Evolutionary conservation across 2,329 filamentous ascomycete species (phyloP).

Genomic region (Pseudogymnoascus sp.): DNA sequence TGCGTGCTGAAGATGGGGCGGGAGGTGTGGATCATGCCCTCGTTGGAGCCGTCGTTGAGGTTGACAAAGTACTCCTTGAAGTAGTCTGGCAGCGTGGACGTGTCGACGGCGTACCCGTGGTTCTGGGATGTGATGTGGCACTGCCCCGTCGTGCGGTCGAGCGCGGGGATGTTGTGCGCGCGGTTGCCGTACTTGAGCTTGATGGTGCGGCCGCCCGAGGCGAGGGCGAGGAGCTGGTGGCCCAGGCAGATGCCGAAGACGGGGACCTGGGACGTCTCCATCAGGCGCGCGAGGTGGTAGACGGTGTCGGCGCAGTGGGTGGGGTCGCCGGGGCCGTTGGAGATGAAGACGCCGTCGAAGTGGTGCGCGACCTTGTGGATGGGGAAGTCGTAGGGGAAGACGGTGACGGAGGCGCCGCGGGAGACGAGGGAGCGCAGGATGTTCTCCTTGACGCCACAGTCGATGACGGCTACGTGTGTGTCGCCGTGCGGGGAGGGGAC

Average conservation of each 20-base stretch:
- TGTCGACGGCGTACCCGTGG: slow-evolving; percentile 93
- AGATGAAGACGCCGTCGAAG: slow-evolving; percentile 98
- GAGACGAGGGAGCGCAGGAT: slow-evolving; percentile 90
- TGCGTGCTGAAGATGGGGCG: slow-evolving; percentile 97
- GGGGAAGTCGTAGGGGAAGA: slow-evolving; percentile 93
- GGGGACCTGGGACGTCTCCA: slow-evolving; percentile 79
- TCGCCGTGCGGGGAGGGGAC: slow-evolving; percentile 75
- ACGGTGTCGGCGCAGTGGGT: slow-evolving; percentile 70
- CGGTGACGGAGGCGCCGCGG: slow-evolving; percentile 85
- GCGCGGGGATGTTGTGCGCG: slow-evolving; percentile 93
- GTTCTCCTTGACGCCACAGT: slow-evolving; percentile 99
- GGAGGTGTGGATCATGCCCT: slow-evolving; percentile 93
- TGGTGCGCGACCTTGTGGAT: slow-evolving; percentile 97
- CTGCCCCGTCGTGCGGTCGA: slow-evolving; percentile 89
- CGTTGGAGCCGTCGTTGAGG: slow-evolving; percentile 94
- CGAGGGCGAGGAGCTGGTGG: slow-evolving; percentile 89
- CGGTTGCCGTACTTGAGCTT: slow-evolving; percentile 99
- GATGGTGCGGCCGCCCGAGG: slow-evolving; percentile 78
- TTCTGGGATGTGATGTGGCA: slow-evolving; percentile 99
- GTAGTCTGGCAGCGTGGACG: slow-evolving; percentile 68
- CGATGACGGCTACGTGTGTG: slow-evolving; percentile 87
- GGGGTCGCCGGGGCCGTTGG: slow-evolving; percentile 90
- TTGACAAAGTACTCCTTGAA: slow-evolving; percentile 99
- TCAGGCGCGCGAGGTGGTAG: slow-evolving; percentile 61
- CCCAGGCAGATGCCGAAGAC: slow-evolving; percentile 96